Evolutionary conservation across 345 rosid species (phyloP), one percentile per base, ranked within the genome.

Genomic region (Adansonia digitata): DNA sequence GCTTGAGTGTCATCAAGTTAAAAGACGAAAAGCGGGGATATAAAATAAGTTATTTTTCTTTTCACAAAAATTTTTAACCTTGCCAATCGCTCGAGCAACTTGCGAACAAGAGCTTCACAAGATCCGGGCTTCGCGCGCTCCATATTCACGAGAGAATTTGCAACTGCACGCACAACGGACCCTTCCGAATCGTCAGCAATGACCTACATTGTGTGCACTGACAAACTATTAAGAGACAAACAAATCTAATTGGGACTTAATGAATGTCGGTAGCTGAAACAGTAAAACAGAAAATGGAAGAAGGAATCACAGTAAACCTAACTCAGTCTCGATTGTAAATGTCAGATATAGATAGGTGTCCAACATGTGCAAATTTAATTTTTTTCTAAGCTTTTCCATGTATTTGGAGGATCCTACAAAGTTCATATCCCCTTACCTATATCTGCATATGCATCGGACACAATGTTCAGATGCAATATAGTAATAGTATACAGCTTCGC

Each of bases 41-140:
- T 6, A 56, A 39, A 22, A 8, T 14, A 31, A 31, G 34, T n/a
- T 20, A 46, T 5, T 55, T 52, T 53, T n/a, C 39, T 18, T n/a
- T 18, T 8, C 1, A 35, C 13, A 43, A 2, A 64, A 46, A 7
- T 15, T 69, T 60, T 46, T 49, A 79, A 91, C 98, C 97, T 94
- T 84, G 92, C 85, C 79, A 94, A 77, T 78, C 76, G 87, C 82
- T 88, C 92, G 53, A 94, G 87, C 86, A 94, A 81, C 83, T 74
- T 89, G 76, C 90, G 85, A 56, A 90, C 74, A 71, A 92, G 79
- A 55, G 85, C 87, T 79, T 92, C 98, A 81, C 88, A 85, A 69
- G 98, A 91, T 77, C 97, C 98, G 59, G 94, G 91, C 83, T 81
- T 88, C 63, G 73, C 52, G 15, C 84, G 90, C 83, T 94, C 98